Conservation (phyloP, 2,329 filamentous ascomycete species). For the Trichoderma polysporum region DNA sequence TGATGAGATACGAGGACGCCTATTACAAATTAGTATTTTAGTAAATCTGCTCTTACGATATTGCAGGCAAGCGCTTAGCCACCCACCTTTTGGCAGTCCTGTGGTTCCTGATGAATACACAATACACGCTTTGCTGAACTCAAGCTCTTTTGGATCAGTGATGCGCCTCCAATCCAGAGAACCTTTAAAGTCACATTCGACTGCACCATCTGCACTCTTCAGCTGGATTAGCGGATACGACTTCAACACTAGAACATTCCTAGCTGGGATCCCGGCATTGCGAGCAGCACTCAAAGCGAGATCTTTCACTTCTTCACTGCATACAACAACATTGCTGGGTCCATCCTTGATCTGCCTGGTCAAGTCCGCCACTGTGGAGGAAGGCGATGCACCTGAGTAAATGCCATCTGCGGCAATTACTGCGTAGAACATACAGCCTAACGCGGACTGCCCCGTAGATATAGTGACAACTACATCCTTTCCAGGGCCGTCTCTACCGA, state of each 20-base stretch:
- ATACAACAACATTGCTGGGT: conserved; percentile 41
- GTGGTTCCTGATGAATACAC: conserved; percentile 52
- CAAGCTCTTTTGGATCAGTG: conserved; percentile 48
- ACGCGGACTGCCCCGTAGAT: conserved; percentile 55
- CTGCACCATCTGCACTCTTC: conserved; percentile 28
- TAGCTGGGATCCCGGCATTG: conserved; percentile 43
- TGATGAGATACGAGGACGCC: conserved; percentile 46
- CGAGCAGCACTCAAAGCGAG: conserved; percentile 50
- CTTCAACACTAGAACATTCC: conserved; percentile 52
- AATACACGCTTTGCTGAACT: conserved; percentile 42
- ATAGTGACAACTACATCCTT: conserved; percentile 57
- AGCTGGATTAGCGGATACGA: conserved; percentile 35
- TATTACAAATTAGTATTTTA: conserved; percentile 11
- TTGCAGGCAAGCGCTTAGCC: too few species aligned
- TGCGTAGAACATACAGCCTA: conserved; percentile 54
- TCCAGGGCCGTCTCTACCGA: conserved; percentile 49
- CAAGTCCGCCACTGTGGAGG: conserved; percentile 51
- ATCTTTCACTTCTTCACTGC: conserved; percentile 48
- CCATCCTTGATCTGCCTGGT: conserved; percentile 45
- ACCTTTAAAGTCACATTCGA: conserved; percentile 32
- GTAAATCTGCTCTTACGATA: background rate
- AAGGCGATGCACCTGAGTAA: conserved; percentile 54
- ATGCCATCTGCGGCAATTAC: conserved; percentile 60
- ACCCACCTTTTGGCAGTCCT: conserved; percentile 45
- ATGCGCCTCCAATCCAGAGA: conserved; percentile 54